Conservation (phyloP, 768 basidiomycete genomes). For the Guyanaporus albipodus region DNA sequence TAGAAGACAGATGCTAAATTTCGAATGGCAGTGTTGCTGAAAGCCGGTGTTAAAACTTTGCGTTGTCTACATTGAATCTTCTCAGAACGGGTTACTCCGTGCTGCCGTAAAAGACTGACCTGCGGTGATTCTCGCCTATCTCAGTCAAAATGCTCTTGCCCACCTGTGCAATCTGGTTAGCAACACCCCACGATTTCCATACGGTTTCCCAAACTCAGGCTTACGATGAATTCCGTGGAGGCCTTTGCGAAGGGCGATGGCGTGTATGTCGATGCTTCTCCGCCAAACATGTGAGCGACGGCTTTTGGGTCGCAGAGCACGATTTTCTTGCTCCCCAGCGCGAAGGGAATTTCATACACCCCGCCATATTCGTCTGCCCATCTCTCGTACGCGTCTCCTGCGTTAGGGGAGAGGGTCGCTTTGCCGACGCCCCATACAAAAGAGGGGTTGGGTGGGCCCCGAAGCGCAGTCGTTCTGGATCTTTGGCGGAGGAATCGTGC, state of each 20-base stretch:
- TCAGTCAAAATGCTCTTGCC: no score
- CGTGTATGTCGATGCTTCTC: slow-evolving; percentile 43
- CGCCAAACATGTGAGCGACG: slow-evolving; percentile 47
- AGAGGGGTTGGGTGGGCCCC: slow-evolving; percentile 17
- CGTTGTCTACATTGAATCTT: no score
- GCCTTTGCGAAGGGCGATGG: slow-evolving; percentile 21
- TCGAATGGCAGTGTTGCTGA: slow-evolving; percentile 38
- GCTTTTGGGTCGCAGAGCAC: slow-evolving; percentile 48
- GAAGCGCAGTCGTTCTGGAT: slow-evolving; percentile 19
- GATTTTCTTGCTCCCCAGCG: slow-evolving; percentile 35
- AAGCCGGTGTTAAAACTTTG: no score
- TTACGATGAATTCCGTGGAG: slow-evolving; percentile 32
- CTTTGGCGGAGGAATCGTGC: background rate
- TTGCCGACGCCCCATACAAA: slow-evolving; percentile 17
- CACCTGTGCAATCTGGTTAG: no score
- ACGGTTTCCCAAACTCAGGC: no score
- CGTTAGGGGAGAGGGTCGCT: slow-evolving; percentile 14
- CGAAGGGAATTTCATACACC: slow-evolving; percentile 40
- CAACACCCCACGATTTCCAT: slow-evolving; percentile 5
- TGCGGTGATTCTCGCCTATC: no score
- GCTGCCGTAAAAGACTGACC: no score
- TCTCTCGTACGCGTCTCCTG: slow-evolving; percentile 37
- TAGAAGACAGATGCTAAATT: slow-evolving; percentile 32
- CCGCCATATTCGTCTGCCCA: slow-evolving; percentile 49
- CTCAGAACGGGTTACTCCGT: no score